These are phyloP conservation scores for Ceratocystis eucalypticola DNA, from an alignment of 2,329 filamentous ascomycete genomes.

Conservation along the genomic window DNA sequence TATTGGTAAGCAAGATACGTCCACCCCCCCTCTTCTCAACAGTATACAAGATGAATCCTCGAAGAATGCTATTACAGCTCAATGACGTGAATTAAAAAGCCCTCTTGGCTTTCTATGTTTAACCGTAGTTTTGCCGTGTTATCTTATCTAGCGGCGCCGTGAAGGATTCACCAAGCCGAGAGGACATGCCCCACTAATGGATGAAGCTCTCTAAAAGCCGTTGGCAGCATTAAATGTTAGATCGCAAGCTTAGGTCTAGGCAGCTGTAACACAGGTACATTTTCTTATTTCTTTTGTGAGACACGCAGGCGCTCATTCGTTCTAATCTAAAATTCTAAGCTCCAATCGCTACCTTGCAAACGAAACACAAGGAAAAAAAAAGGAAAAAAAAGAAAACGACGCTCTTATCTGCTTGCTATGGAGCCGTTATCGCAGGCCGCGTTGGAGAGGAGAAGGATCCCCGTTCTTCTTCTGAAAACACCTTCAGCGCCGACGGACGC, in stretches of 20 bases:
- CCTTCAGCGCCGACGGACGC: constrained; percentile 56
- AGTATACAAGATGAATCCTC: background rate
- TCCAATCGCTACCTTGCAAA: no score
- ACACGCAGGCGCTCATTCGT: background rate
- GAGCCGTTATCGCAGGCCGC: background rate
- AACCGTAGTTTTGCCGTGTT: background rate
- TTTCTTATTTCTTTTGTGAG: background rate
- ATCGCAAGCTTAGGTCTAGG: background rate
- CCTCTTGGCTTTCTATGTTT: background rate
- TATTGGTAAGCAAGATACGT: background rate
- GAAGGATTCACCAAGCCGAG: background rate
- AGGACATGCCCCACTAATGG: background rate
- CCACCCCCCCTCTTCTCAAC: background rate
- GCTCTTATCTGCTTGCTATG: background rate
- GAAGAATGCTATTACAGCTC: background rate
- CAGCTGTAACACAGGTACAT: background rate
- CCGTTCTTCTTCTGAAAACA: constrained; percentile 65
- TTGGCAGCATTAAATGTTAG: background rate
- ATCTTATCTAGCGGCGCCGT: constrained; percentile 1
- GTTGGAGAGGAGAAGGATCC: constrained; percentile 26
- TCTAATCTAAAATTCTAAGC: background rate
- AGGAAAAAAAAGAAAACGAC: no score
- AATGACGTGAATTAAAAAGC: background rate
- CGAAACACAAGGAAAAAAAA: no score
- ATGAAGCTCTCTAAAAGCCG: background rate